Evolutionary conservation across 2,329 filamentous ascomycete genomes (phyloP).

Genomic region (Pyricularia grisea): DNA sequence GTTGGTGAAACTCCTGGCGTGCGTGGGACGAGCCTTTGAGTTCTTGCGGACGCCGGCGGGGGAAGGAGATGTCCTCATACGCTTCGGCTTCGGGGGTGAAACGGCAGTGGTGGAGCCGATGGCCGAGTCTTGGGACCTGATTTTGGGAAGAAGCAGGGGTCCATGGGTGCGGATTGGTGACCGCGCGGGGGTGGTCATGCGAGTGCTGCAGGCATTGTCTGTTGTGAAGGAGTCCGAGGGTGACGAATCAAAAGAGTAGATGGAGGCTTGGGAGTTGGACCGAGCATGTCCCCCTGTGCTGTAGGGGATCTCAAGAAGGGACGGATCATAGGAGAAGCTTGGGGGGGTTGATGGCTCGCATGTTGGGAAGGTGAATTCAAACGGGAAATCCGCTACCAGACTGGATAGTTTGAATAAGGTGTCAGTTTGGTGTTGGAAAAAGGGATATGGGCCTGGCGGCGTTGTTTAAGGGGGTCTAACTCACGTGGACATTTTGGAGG

Average conservation of each 20-base stretch:
- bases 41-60: conserved; percentile 16
- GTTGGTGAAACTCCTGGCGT: conserved; percentile 51
- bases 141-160: conserved; percentile 74
- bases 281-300: conserved; percentile 33
- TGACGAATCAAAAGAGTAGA: conserved; percentile 60
- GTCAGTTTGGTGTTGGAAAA: conserved; percentile 5
- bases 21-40: conserved; percentile 31
- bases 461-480: conserved; percentile 12
- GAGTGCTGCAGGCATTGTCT: conserved; percentile 42
- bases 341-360: conserved; percentile 42
- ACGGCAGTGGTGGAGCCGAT: conserved; percentile 48
- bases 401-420: conserved; percentile 21
- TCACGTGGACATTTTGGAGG: conserved; percentile 33
- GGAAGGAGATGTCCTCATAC: conserved; percentile 43
- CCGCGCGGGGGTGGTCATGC: conserved; percentile 56
- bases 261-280: conserved; percentile 55
- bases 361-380: conserved; percentile 49
- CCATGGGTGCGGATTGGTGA: conserved; percentile 72
- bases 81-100: conserved; percentile 40
- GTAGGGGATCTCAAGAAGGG: conserved; percentile 46
- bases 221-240: conserved; percentile 43
- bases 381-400: conserved; percentile 53
- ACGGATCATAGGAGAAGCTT: conserved; percentile 45
- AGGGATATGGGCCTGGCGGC: neutral
- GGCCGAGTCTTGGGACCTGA: conserved; percentile 74